Evolutionary conservation across 371 early-diverging fungal genomes (phyloP).

Genomic region (Chytridium lagenaria): DNA sequence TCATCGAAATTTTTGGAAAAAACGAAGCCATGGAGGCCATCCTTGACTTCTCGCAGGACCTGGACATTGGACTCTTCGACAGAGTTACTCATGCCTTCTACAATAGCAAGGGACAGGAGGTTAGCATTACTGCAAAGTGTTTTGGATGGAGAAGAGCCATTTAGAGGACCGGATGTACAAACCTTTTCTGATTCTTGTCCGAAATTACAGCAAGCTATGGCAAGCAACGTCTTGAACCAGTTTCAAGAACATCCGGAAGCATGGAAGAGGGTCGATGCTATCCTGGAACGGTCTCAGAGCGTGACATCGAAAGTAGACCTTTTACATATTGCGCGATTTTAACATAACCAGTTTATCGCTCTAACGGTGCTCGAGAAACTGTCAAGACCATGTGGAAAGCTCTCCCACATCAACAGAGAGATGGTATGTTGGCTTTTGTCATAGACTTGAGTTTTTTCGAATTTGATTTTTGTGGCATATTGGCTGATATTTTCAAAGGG

Average conservation of each 20-base stretch:
- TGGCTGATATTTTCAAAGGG: slow-evolving; percentile 56
- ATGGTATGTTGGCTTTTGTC: slow-evolving; percentile 62
- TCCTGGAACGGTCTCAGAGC: slow-evolving; percentile 84
- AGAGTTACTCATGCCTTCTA: slow-evolving; percentile 77
- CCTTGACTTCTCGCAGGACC: slow-evolving; percentile 88
- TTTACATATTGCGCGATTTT: neutral
- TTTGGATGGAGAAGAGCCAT: too few species aligned
- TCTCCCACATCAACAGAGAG: slow-evolving; percentile 86
- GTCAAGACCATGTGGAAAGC: slow-evolving; percentile 98
- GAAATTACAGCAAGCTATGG: slow-evolving; percentile 74
- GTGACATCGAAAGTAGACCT: slow-evolving; percentile 86
- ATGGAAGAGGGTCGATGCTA: slow-evolving; percentile 95
- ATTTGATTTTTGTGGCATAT: neutral
- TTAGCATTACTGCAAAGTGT: neutral
- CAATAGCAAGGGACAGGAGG: slow-evolving; percentile 17
- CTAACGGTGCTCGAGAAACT: slow-evolving; percentile 96
- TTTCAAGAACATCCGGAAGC: slow-evolving; percentile 98
- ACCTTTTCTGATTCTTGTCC: neutral
- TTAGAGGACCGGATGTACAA: neutral
- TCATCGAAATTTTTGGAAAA: too few species aligned
- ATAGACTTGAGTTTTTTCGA: slow-evolving; percentile 6
- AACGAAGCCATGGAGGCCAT: slow-evolving; percentile 60
- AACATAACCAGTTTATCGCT: slow-evolving; percentile 83
- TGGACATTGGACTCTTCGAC: slow-evolving; percentile 89
- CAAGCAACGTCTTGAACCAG: slow-evolving; percentile 83